These are phyloP conservation scores for Vaccinium myrtillus DNA, from an alignment of 148 eudicot species.

Conservation along the genomic window DNA sequence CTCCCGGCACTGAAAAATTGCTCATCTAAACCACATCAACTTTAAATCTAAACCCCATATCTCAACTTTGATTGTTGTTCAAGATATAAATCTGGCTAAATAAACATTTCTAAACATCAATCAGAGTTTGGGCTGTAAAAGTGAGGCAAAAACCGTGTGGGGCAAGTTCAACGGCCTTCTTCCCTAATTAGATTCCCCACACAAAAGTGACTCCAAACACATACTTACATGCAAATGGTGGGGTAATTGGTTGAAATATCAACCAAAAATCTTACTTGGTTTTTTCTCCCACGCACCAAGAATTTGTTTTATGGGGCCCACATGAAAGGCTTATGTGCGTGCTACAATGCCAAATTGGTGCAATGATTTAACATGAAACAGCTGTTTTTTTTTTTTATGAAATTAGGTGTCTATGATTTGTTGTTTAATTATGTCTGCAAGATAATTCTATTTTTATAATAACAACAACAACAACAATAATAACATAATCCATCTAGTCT, in stretches of 20 bases:
- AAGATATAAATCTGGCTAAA: no score
- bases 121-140: background rate
- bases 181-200: constrained; percentile 1
- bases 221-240: constrained; percentile 14
- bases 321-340: background rate
- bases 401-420: background rate
- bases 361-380: background rate
- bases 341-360: no score
- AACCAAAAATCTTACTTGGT: background rate
- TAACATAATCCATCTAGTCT: no score
- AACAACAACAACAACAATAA: no score
- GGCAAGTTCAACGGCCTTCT: constrained; percentile 15
- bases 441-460: no score
- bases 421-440: no score
- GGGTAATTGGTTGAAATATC: constrained; percentile 20
- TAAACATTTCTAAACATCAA: background rate
- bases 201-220: constrained; percentile 18
- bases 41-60: no score
- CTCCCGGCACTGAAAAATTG: no score
- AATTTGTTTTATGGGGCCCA: background rate
- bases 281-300: background rate
- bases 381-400: background rate
- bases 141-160: constrained; percentile 10
- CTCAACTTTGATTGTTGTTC: no score
- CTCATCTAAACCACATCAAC: no score